Evolutionary conservation across 163 green algal species (phyloP), one percentile per base, ranked within the genome.

Genomic region (Trebouxiophyceae sp.): DNA sequence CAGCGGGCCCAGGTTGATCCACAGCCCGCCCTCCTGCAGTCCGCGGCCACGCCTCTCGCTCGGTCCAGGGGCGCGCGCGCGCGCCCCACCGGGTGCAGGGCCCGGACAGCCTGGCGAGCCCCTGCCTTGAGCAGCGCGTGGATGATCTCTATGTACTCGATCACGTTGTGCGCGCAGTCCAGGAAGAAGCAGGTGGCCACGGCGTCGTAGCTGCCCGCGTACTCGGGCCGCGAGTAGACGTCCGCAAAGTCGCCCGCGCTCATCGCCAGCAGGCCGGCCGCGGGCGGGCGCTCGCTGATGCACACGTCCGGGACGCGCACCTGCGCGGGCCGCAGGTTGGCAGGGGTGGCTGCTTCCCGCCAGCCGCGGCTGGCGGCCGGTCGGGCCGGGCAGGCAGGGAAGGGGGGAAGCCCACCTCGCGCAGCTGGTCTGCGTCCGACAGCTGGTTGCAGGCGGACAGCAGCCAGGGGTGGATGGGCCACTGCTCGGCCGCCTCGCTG

Each of bases 131-230:
- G 73, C 16, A 77, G 50, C 34, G 76, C 54, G 2, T 29, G 72
- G 66, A 96, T 88, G 54, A 90, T 74, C 65, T 96, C 86, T 45
- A 98, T 69, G 78, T 97, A 97, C 46, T 93, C 72, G 12, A 97
- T 68, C 24, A 98, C 77, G 72, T 99, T 98, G 83, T 97, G 93
- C 0, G 89, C 90, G 0, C 93, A 98, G 81, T 99, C 94, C 2
- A 99, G 83, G 85, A 99, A 99, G 75, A 98, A 99, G 75, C 89
- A 96, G 19, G 89, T 97, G 29, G 79, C 84, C 31, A 98, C 91
- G 5, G 57, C 73, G 67, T 99, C 91, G 72, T 93, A 99, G 4
- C 39, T 44, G 28, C 31, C 66, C 5, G 29, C 45, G 59, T 81
- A 79, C 12, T 89, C 81, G 4, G 74, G 63, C 0, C 30, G 44